Conservation (phyloP, 805 yeast species). For the Candida koratica region DNA sequence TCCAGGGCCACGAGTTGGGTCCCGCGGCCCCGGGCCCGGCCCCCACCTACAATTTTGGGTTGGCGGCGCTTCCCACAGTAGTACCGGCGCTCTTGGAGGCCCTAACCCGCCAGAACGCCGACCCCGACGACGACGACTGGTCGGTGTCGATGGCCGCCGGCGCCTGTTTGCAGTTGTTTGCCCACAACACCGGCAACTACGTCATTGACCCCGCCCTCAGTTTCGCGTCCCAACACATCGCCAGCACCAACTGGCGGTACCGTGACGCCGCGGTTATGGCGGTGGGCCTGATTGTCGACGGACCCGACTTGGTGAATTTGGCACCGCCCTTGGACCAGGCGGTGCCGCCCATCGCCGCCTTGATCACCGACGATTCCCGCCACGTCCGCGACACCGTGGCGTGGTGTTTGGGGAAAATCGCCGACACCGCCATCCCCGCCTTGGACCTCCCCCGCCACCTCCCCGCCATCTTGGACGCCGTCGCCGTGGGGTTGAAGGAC, state of each 20-base stretch:
- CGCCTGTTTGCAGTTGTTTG: conserved; percentile 90
- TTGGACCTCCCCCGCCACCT: conserved; percentile 63
- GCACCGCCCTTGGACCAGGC: conserved; percentile 74
- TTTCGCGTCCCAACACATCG: conserved; percentile 76
- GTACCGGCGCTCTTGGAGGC: conserved; percentile 80
- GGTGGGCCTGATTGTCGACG: conserved; percentile 93
- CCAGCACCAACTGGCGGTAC: conserved; percentile 60
- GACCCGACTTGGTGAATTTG: conserved; percentile 76
- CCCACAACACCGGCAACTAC: conserved; percentile 81
- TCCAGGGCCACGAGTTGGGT: conserved; percentile 55
- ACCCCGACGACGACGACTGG: conserved; percentile 95
- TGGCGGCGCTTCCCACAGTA: conserved; percentile 77
- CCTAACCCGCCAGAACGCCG: conserved; percentile 86
- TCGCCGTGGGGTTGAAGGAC: conserved; percentile 77
- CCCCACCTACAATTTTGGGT: conserved; percentile 73
- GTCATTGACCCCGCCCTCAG: conserved; percentile 81
- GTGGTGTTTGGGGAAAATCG: conserved; percentile 96
- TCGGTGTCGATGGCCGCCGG: conserved; percentile 98
- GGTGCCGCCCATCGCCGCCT: conserved; percentile 65
- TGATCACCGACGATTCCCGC: conserved; percentile 70
- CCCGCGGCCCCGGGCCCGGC: conserved; percentile 34
- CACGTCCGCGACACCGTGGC: conserved; percentile 97
- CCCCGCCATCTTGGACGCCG: conserved; percentile 68
- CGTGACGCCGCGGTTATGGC: conserved; percentile 99
- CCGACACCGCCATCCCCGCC: conserved; percentile 78